phyloP scores from a whole-genome alignment of 2,329 filamentous ascomycete species.

The Apiospora arundinis region DNA sequence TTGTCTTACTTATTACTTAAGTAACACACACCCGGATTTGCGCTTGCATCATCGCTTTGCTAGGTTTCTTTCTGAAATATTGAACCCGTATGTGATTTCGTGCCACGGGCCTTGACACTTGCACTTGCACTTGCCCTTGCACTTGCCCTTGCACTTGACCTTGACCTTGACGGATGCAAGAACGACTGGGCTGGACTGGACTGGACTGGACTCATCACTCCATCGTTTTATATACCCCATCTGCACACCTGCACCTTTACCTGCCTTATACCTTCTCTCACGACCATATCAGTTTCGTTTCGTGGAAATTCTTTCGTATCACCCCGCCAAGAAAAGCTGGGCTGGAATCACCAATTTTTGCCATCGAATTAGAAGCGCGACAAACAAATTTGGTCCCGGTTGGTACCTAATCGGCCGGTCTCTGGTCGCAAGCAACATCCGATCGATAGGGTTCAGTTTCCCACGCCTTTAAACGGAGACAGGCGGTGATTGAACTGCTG shows the following conservation, averaged over 20 bases:
- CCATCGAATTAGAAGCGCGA: not conserved
- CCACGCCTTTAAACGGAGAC: slow-evolving; percentile 15
- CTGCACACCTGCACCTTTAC: not conserved
- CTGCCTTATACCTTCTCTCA: not conserved
- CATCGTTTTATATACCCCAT: not conserved
- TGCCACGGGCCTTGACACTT: not conserved
- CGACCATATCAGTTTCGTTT: not conserved
- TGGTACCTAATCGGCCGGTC: slow-evolving; percentile 2
- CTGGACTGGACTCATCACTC: not conserved
- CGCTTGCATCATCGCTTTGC: slow-evolving; percentile 13
- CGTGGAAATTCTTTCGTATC: not conserved
- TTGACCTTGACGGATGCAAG: not conserved
- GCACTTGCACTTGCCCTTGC: not conserved
- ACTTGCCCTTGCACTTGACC: not conserved
- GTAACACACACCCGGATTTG: slow-evolving; percentile 18
- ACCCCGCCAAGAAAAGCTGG: slow-evolving; percentile 4
- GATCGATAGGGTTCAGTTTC: slow-evolving; percentile 1
- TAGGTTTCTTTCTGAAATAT: not conserved
- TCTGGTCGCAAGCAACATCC: not conserved
- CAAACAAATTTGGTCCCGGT: not conserved
- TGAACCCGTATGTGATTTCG: slow-evolving; percentile 3
- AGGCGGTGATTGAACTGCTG: not conserved
- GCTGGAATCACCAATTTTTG: not conserved
- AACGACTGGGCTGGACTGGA: not conserved
- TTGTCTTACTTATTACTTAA: slow-evolving; percentile 19